These are phyloP conservation scores for Laguncularia racemosa DNA, from an alignment of 345 rosid species.

Conservation along the genomic window DNA sequence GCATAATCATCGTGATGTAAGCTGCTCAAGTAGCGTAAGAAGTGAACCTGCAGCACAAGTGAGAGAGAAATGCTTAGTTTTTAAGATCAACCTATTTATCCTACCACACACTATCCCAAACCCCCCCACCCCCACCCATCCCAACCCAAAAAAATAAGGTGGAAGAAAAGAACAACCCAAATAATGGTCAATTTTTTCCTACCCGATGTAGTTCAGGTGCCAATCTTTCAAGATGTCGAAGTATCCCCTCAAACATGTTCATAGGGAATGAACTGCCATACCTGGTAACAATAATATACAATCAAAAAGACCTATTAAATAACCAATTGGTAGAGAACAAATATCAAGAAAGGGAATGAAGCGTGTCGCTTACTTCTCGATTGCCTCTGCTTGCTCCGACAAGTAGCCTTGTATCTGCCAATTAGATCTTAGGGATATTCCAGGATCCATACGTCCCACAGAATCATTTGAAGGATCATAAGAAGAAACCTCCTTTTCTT, in stretches of 20 bases:
- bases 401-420: constrained; percentile 88
- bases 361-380: constrained; percentile 55
- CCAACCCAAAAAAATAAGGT: neutral
- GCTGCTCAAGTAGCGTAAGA: constrained; percentile 80
- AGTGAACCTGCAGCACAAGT: constrained; percentile 66
- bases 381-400: constrained; percentile 77
- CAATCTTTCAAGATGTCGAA: constrained; percentile 67
- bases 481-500: constrained; percentile 33
- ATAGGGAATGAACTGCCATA: constrained; percentile 64
- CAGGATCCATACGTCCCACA: constrained; percentile 28
- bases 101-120: too few species aligned
- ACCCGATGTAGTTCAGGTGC: constrained; percentile 97
- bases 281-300: constrained; percentile 33
- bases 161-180: constrained; percentile 1
- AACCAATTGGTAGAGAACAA: constrained; percentile 1
- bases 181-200: constrained; percentile 20
- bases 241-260: constrained; percentile 53
- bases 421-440: constrained; percentile 61
- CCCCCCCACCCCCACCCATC: neutral
- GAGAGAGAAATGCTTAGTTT: neutral
- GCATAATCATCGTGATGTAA: constrained; percentile 85
- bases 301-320: constrained; percentile 1
- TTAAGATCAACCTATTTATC: too few species aligned
- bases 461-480: constrained; percentile 28
- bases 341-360: neutral